A percentile compares a stretch with the other conserved stretches of the same genome.
Conservation (phyloP, 2,329 filamentous ascomycete genomes). For the Cladosporium sp. region DNA sequence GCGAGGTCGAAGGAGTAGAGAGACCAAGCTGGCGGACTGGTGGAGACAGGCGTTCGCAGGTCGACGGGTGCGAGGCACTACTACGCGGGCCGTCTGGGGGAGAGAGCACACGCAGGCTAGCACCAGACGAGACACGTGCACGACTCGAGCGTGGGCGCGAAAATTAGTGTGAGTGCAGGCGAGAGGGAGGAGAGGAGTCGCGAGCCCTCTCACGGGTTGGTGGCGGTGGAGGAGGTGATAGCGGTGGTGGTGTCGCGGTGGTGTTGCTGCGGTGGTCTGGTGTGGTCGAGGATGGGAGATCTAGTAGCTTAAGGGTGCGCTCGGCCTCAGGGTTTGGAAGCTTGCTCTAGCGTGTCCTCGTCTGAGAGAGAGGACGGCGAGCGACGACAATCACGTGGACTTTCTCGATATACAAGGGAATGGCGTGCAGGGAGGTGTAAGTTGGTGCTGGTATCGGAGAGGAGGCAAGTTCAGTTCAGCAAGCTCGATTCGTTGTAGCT, state of each 20-base stretch:
- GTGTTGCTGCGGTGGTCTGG: neutral
- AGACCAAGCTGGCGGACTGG: neutral
- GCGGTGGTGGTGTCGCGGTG: neutral
- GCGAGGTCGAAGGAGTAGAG: constrained; percentile 8
- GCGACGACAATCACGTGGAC: neutral
- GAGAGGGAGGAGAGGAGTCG: neutral
- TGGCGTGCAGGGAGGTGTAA: neutral
- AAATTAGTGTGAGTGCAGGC: neutral
- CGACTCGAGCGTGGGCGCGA: neutral
- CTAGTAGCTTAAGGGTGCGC: neutral
- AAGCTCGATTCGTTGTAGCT: neutral
- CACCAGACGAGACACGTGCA: neutral
- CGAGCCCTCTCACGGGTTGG: neutral
- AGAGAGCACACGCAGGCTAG: neutral
- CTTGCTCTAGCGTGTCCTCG: constrained; percentile 1
- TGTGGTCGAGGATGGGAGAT: neutral
- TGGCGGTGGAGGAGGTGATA: neutral
- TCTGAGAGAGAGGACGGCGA: neutral
- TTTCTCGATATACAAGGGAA: neutral
- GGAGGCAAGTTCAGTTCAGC: neutral
- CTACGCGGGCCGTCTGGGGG: constrained; percentile 1
- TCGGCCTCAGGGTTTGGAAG: constrained; percentile 7
- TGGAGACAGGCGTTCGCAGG: constrained; percentile 8
- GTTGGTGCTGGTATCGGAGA: neutral
- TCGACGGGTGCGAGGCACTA: neutral